These are phyloP conservation scores for Fraxinus nigra DNA, from an alignment of 305 asterid species.

Conservation along the genomic window DNA sequence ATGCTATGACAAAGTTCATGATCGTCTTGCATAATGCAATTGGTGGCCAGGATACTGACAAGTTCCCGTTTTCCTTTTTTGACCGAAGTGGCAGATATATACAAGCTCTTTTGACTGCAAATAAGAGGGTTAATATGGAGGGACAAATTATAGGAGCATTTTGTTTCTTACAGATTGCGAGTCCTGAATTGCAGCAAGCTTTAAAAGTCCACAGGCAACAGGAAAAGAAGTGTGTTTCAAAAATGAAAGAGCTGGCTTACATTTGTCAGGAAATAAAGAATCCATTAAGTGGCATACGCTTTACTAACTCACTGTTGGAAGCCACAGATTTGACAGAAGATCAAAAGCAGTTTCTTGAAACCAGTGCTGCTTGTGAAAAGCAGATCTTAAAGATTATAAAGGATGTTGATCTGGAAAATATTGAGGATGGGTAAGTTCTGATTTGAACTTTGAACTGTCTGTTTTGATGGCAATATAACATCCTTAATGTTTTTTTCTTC, in stretches of 20 bases:
- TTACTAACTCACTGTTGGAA: constrained; percentile 72
- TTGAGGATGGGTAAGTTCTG: constrained; percentile 64
- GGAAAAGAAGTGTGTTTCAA: constrained; percentile 51
- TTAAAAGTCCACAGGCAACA: constrained; percentile 61
- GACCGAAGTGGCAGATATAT: constrained; percentile 62
- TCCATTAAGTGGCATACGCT: constrained; percentile 74
- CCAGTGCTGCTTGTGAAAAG: constrained; percentile 84
- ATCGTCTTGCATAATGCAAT: constrained; percentile 78
- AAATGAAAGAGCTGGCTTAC: constrained; percentile 80
- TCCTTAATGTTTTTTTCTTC: not conserved
- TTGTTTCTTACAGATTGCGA: constrained; percentile 79
- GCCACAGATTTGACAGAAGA: constrained; percentile 68
- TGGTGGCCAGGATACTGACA: constrained; percentile 69
- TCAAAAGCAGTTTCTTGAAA: constrained; percentile 76
- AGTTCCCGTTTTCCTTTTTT: constrained; percentile 59
- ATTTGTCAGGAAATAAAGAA: constrained; percentile 75
- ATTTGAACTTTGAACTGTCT: constrained; percentile 7
- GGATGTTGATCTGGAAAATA: constrained; percentile 65
- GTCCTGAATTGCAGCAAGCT: constrained; percentile 69
- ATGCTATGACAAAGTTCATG: constrained; percentile 73
- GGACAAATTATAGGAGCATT: constrained; percentile 77
- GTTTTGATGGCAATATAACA: not conserved
- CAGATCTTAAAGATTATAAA: constrained; percentile 71
- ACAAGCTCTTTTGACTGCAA: constrained; percentile 74
- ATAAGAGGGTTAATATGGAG: constrained; percentile 69